Percentiles rank a stretch among this genome's conserved stretches.
phyloP scores from a whole-genome alignment of 2,329 filamentous ascomycete species.

The Colletotrichum incanum region DNA sequence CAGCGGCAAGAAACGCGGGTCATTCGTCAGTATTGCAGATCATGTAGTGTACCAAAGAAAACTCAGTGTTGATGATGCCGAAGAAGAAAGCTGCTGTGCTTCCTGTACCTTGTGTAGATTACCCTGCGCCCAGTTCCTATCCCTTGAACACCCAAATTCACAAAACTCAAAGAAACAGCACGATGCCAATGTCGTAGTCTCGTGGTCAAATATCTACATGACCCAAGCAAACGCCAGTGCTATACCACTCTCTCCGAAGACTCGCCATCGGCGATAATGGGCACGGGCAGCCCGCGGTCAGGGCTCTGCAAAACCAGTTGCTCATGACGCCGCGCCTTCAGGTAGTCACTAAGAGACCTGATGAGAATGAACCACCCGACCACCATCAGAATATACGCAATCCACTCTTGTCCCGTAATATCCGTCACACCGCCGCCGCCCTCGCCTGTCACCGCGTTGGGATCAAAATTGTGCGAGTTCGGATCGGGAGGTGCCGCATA shows the following conservation, averaged over 20 bases:
- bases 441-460: conserved; percentile 73
- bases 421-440: conserved; percentile 63
- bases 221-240: neutral
- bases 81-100: conserved; percentile 17
- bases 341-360: conserved; percentile 90
- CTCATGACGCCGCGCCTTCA: conserved; percentile 90
- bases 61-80: conserved; percentile 33
- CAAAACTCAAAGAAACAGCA: conserved; percentile 27
- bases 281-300: conserved; percentile 86
- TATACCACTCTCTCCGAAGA: conserved; percentile 83
- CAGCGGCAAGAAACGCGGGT: neutral
- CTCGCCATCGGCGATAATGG: conserved; percentile 91
- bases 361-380: conserved; percentile 99
- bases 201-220: conserved; percentile 1
- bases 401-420: conserved; percentile 85
- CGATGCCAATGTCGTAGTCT: conserved; percentile 21
- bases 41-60: neutral
- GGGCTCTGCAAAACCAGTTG: conserved; percentile 94
- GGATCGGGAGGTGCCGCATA: conserved; percentile 86
- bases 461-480: conserved; percentile 91
- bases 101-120: conserved; percentile 30
- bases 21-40: neutral
- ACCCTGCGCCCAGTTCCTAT: conserved; percentile 37
- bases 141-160: conserved; percentile 6
- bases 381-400: conserved; percentile 95